Percentiles rank a stretch among this genome's conserved stretches.
These are phyloP conservation scores for Phytophthora ohioensis DNA, from an alignment of 352 stramenopile species.

Conservation along the genomic window DNA sequence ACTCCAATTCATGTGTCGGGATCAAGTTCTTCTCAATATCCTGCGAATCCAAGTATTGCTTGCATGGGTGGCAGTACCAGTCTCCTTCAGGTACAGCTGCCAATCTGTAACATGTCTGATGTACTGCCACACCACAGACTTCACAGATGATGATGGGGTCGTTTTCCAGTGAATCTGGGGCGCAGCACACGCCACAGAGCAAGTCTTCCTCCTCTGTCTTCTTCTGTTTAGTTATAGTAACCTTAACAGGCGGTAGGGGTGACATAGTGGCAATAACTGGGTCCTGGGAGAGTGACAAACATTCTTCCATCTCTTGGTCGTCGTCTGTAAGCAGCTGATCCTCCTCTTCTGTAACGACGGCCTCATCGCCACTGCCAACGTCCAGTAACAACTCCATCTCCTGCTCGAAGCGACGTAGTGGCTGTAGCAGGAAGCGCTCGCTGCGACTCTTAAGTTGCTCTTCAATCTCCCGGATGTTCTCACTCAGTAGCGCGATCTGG, in stretches of 20 bases:
- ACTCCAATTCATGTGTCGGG: constrained; percentile 64
- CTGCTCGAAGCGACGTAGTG: constrained; percentile 69
- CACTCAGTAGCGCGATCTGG: constrained; percentile 57
- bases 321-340: constrained; percentile 21
- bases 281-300: constrained; percentile 21
- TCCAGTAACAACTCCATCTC: constrained; percentile 73
- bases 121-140: constrained; percentile 71
- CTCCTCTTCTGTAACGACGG: constrained; percentile 17
- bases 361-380: constrained; percentile 44
- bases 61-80: constrained; percentile 83
- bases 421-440: constrained; percentile 64
- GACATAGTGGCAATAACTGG: constrained; percentile 1
- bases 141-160: constrained; percentile 88
- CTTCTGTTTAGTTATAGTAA: background rate
- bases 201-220: constrained; percentile 37
- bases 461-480: constrained; percentile 64
- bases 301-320: constrained; percentile 28
- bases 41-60: constrained; percentile 52
- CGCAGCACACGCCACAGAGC: constrained; percentile 70
- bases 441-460: constrained; percentile 45
- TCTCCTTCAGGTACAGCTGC: constrained; percentile 69
- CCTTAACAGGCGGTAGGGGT: background rate
- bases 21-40: constrained; percentile 55
- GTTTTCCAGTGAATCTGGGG: constrained; percentile 69
- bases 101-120: constrained; percentile 86